These are phyloP conservation scores for Crucihimalaya himalaica DNA, from an alignment of 345 rosid species.

Conservation along the genomic window DNA sequence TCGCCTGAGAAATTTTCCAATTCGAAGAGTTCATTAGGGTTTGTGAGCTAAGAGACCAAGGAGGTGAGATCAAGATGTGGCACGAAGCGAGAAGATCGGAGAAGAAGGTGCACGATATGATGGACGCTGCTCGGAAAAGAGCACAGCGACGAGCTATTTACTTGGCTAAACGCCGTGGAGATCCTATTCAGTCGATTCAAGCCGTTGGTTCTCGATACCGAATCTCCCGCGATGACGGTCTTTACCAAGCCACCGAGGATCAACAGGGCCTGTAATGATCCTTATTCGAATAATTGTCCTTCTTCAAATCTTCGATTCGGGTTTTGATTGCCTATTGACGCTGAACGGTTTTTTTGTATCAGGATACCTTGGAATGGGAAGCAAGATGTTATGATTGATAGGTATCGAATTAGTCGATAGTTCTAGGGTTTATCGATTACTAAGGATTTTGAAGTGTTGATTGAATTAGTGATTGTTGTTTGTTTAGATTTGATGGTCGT, in stretches of 20 bases:
- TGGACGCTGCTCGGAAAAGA: conserved; percentile 99
- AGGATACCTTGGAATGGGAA: conserved; percentile 98
- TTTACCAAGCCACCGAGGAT: conserved; percentile 84
- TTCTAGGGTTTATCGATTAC: conserved; percentile 1
- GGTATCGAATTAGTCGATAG: conserved; percentile 37
- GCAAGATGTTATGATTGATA: conserved; percentile 78
- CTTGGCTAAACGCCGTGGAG: conserved; percentile 92
- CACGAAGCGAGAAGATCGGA: conserved; percentile 99
- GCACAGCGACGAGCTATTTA: conserved; percentile 88
- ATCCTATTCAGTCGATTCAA: conserved; percentile 92
- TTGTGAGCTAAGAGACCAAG: not conserved
- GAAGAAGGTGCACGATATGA: conserved; percentile 95
- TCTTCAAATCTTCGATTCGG: not conserved
- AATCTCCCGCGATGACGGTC: conserved; percentile 79
- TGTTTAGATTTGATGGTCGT: conserved; percentile 71
- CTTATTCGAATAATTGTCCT: not conserved
- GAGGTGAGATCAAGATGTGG: conserved; percentile 65
- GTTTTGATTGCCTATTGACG: not conserved
- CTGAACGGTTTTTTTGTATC: not conserved
- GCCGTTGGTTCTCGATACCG: conserved; percentile 70
- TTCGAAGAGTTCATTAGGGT: conserved; percentile 5
- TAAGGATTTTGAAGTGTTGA: not conserved
- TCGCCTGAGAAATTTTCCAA: conserved; percentile 20
- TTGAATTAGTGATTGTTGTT: not conserved
- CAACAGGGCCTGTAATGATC: conserved; percentile 77